phyloP scores from a whole-genome alignment of 495 filamentous ascomycete species.

The Podospora tetraspora region DNA sequence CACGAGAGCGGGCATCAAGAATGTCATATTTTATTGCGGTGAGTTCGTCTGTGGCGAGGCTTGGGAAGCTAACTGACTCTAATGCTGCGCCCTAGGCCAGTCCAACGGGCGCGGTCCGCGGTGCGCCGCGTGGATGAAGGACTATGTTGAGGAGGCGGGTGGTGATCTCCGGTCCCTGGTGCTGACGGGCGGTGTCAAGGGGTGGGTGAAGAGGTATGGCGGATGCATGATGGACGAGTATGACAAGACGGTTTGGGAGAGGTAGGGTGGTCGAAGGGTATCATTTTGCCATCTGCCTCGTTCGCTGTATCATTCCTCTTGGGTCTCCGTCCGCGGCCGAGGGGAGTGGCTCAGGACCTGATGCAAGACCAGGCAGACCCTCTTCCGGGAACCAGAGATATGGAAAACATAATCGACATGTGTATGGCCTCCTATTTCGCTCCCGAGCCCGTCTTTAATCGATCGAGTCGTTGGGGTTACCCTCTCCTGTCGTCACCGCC shows the following conservation, averaged over 20 bases:
- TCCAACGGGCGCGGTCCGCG: slow-evolving; percentile 41
- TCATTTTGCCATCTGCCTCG: neutral
- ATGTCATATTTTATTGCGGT: slow-evolving; percentile 48
- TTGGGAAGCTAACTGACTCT: slow-evolving; percentile 2
- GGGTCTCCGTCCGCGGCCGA: neutral
- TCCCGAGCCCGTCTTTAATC: neutral
- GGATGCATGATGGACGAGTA: slow-evolving; percentile 44
- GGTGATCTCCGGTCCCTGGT: slow-evolving; percentile 39
- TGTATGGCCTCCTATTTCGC: neutral
- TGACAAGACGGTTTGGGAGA: slow-evolving; percentile 42
- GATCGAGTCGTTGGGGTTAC: neutral
- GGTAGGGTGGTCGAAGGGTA: slow-evolving; percentile 2
- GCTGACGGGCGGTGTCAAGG: slow-evolving; percentile 45
- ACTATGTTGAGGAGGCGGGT: slow-evolving; percentile 33
- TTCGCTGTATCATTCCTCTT: neutral
- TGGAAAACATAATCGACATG: neutral
- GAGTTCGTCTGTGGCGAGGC: slow-evolving; percentile 10
- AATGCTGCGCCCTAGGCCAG: slow-evolving; percentile 28
- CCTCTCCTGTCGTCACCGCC: slow-evolving; percentile 41
- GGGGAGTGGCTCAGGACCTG: neutral
- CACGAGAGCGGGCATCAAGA: slow-evolving; percentile 39
- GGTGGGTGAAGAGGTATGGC: slow-evolving; percentile 45
- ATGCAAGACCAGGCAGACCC: slow-evolving; percentile 12
- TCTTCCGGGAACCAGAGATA: neutral
- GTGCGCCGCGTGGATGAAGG: slow-evolving; percentile 47